A percentile compares a stretch with the other conserved stretches of the same genome.
phyloP scores from a whole-genome alignment of 176 grass and related monocot species.

The Elaeis guineensis region DNA sequence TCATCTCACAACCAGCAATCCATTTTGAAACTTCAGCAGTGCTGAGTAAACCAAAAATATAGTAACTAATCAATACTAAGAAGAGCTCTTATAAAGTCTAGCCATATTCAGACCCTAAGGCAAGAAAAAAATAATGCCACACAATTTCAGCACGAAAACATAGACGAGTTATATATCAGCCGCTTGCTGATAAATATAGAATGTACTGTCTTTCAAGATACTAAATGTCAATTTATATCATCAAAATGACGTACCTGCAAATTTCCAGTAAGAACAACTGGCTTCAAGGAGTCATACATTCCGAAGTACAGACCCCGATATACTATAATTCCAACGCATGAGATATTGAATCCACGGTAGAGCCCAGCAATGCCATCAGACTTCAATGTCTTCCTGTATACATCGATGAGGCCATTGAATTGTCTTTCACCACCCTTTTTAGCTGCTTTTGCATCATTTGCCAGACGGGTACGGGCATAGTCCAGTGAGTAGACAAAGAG shows the following conservation, averaged over 20 bases:
- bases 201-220: too few relatives aligned
- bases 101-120: too few relatives aligned
- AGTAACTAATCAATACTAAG: too few relatives aligned
- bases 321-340: constrained; percentile 11
- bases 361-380: constrained; percentile 19
- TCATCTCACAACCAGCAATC: too few relatives aligned
- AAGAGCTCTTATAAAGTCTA: too few relatives aligned
- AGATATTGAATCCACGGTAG: constrained; percentile 15
- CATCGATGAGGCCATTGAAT: constrained; percentile 14
- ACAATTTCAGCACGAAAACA: too few relatives aligned
- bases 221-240: too few relatives aligned
- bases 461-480: constrained; percentile 13
- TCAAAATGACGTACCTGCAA: constrained; percentile 1
- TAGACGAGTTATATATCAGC: too few relatives aligned
- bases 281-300: constrained; percentile 16
- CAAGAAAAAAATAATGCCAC: too few relatives aligned
- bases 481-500: constrained; percentile 15
- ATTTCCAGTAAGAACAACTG: constrained; percentile 3
- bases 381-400: constrained; percentile 9
- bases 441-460: constrained; percentile 16
- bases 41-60: too few relatives aligned
- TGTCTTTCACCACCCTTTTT: constrained; percentile 17
- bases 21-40: too few relatives aligned
- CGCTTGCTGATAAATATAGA: too few relatives aligned
- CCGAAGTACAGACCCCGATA: constrained; percentile 14